Base-by-base conservation (phyloP, 1,284 basidiomycete genomes). In the Earliella scabrosa region DNA sequence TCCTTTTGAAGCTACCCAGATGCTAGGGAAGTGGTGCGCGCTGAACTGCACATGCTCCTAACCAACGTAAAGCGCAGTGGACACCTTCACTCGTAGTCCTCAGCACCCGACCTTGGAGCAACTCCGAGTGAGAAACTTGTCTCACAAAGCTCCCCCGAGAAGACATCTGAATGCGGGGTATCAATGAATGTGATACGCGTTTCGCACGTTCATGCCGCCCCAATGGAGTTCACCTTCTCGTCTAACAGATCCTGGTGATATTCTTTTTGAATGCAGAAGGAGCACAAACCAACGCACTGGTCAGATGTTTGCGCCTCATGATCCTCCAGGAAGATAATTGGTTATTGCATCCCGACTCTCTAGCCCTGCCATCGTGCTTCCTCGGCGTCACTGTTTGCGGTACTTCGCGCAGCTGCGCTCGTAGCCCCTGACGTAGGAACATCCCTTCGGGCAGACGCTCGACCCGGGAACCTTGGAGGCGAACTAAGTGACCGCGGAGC, bases 301-400 rank as follows among this genome's bases (percentile, higher is more conserved):
- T 67, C 65, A 67, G 61, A 51, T 65, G 65, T 52, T 45, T 44
- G 45, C 41, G 36, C 62, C 65, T 56, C 65, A 67, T 67, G 65
- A 65, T 65, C 57, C 31, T 47, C 39, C 27, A 13, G 3, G 34
- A 20, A 32, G 50, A 51, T 53, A 57, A 61, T 57, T 56, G 55
- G 56, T 47, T 55, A 59, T 44, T 45, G 45, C 45, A 49, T 53
- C 51, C 56, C 61, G 35, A n/a, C n/a, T n/a, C 44, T 55, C 45
- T 31, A 31, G 29, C 13, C 32, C 27, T 55, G 29, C 9, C 23
- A n/a, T 31, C 5, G 16, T 26, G 29, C 40, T 50, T 29, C 49
- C 23, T 29, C 34, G 41, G 35, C 34, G 20, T 51, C 46, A 26
- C 31, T 3, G 14, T 43, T 38, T 31, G 35, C 20, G 20, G 14